Evolutionary conservation across 2,329 filamentous ascomycete genomes (phyloP), one percentile per base, ranked within the genome.

Genomic region (Ophiosphaerella narmari): DNA sequence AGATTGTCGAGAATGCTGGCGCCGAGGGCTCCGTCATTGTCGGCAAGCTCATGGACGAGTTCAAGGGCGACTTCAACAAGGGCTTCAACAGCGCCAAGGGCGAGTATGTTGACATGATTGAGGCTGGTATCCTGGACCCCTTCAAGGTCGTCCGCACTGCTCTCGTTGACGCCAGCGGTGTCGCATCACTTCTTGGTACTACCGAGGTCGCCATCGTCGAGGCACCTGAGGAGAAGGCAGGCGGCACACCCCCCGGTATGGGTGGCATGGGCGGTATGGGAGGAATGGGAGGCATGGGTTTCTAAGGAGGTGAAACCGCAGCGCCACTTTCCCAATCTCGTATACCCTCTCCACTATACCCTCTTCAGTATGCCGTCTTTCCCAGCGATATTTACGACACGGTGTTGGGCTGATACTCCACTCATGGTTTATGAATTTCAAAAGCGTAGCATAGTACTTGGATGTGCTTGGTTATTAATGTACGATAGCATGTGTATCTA

Each of bases 131-230:
- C 76, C 89, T 99, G 53, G 94, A 99, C 76, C 94, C 94, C 60
- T 89, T 99, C 84, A 99, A 99, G 89, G 94, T 99, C 66, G 94
- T 99, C 72, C 91, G 94, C 70, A 99, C 94, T 58, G 93, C 91
- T 71, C 87, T 99, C 52, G 85, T 92, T 70, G 94, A 99, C 69
- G 94, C 94, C 66, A 93, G 88, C 72, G 94, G 94, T 78, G 94
- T 99, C 67, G 94, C 94, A 46, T 97, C 93, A 46, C 86, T 99
- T 54, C 89, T 99, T 55, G 94, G 94, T 74, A 99, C 94, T 61
- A 99, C 94, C 54, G 94, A 99, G 81, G 94, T 97, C 50, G 92
- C 94, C 62, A 96, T 99, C 59, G 92, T 97, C 43, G 94, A 99
- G 75, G 94, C 93, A 46, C 84, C 90, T 46, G 93, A 97, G 76